Percentiles rank a stretch among this genome's conserved stretches.
Conservation (phyloP, 1,284 basidiomycete species). For the Inonotus hispidus region DNA sequence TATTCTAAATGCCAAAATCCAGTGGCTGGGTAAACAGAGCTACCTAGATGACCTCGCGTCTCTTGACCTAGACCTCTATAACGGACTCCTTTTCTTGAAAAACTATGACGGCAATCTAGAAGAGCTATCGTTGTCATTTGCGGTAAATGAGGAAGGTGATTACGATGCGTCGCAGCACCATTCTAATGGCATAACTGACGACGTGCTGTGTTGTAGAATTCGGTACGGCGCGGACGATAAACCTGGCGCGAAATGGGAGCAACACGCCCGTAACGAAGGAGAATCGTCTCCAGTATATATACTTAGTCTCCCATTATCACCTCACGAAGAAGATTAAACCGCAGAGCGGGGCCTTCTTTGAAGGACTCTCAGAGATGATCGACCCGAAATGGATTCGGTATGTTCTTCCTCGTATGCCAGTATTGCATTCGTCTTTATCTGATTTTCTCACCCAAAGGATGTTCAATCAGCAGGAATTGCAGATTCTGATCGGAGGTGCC, state of each 20-base stretch:
- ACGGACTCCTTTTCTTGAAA: slow-evolving; percentile 89
- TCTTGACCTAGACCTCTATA: slow-evolving; percentile 90
- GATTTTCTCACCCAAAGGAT: slow-evolving; percentile 47
- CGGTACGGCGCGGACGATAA: slow-evolving; percentile 72
- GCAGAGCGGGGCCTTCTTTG: slow-evolving; percentile 84
- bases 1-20: slow-evolving; percentile 3
- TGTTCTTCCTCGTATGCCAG: slow-evolving; percentile 23
- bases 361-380: slow-evolving; percentile 84
- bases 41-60: slow-evolving; percentile 89
- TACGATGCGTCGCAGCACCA: slow-evolving; percentile 1
- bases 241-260: slow-evolving; percentile 81
- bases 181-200: slow-evolving; percentile 3
- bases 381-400: slow-evolving; percentile 85
- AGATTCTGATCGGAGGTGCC: slow-evolving; percentile 80
- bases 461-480: slow-evolving; percentile 93
- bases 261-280: slow-evolving; percentile 86
- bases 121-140: slow-evolving; percentile 91
- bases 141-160: slow-evolving; percentile 80
- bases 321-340: slow-evolving; percentile 84
- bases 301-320: slow-evolving; percentile 84
- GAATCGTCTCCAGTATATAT: slow-evolving; percentile 89
- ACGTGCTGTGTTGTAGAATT: slow-evolving; percentile 55
- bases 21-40: slow-evolving; percentile 88
- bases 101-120: slow-evolving; percentile 87
- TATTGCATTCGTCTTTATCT: slow-evolving; percentile 14